Evolutionary conservation across 768 basidiomycete species (phyloP).

Genomic region (Mycena metata): DNA sequence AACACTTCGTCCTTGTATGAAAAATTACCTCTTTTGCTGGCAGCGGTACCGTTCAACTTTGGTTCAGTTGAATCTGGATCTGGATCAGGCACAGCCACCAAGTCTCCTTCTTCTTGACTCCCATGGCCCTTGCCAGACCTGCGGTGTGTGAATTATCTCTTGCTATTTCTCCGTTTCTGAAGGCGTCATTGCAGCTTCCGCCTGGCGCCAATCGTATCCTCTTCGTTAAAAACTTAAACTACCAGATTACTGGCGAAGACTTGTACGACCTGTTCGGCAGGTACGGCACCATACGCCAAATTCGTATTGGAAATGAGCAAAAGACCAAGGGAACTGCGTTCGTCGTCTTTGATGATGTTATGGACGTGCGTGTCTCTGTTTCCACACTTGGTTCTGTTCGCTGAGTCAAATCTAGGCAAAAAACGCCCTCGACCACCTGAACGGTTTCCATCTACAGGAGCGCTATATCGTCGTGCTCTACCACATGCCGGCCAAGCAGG

Average conservation of each 20-base stretch:
- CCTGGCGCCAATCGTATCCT: slow-evolving; percentile 93
- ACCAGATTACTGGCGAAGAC: slow-evolving; percentile 93
- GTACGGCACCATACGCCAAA: slow-evolving; percentile 96
- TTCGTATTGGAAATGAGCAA: slow-evolving; percentile 91
- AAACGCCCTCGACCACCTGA: slow-evolving; percentile 95
- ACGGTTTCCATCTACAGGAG: slow-evolving; percentile 98
- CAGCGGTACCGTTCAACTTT: too few relatives aligned
- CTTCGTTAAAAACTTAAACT: slow-evolving; percentile 94
- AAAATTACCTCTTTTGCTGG: too few relatives aligned
- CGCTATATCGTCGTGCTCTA: slow-evolving; percentile 98
- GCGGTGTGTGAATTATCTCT: slow-evolving; percentile 59
- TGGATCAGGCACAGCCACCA: background rate
- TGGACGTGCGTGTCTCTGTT: slow-evolving; percentile 76
- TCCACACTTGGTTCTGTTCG: slow-evolving; percentile 32
- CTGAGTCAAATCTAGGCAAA: slow-evolving; percentile 74
- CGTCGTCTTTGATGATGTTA: slow-evolving; percentile 95
- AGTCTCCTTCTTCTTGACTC: slow-evolving; percentile 4
- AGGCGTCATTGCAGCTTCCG: slow-evolving; percentile 69
- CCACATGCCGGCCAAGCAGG: slow-evolving; percentile 98
- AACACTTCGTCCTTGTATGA: too few relatives aligned
- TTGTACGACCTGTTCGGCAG: slow-evolving; percentile 97
- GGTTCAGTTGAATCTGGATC: too few relatives aligned
- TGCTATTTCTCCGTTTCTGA: slow-evolving; percentile 9
- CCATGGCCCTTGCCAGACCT: slow-evolving; percentile 79
- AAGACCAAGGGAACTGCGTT: slow-evolving; percentile 98